phyloP scores from a whole-genome alignment of 495 filamentous ascomycete genomes.

The Aspergillus ellipticus region DNA sequence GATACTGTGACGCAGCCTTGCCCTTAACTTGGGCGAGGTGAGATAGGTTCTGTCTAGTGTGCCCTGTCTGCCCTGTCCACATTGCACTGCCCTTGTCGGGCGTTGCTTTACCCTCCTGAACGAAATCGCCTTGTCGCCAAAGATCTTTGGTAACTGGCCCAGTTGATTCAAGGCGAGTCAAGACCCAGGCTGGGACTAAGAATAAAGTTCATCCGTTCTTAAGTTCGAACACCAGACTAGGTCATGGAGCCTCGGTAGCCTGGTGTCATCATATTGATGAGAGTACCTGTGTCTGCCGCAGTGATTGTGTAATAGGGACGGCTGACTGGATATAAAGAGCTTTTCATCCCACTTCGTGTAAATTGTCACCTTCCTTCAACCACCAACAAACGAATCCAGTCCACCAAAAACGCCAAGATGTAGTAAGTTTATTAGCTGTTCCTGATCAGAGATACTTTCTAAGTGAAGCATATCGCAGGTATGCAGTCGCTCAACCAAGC shows the following conservation, averaged over 20 bases:
- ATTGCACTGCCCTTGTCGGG: too few species aligned
- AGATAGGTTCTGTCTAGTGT: neutral
- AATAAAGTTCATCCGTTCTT: neutral
- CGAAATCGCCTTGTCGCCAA: too few species aligned
- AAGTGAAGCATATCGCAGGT: slow-evolving; percentile 17
- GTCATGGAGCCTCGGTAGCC: neutral
- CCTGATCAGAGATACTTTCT: neutral
- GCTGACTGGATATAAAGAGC: neutral
- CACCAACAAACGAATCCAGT: neutral
- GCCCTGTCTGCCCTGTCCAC: too few species aligned
- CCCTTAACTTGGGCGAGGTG: too few species aligned
- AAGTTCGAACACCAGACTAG: neutral
- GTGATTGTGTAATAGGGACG: neutral
- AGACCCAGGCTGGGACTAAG: neutral
- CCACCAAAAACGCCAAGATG: neutral
- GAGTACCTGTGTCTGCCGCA: neutral
- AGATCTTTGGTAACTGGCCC: too few species aligned
- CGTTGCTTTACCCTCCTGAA: neutral
- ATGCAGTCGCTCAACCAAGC: slow-evolving; percentile 34
- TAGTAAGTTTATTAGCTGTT: neutral
- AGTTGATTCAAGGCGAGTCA: neutral
- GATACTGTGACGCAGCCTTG: too few species aligned
- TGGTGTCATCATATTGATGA: neutral
- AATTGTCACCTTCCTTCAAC: neutral
- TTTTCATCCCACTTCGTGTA: neutral